Evolutionary conservation across 139 green algal species (phyloP), one percentile per base, ranked within the genome.

Genomic region (Raphidocelis subcapitata): DNA sequence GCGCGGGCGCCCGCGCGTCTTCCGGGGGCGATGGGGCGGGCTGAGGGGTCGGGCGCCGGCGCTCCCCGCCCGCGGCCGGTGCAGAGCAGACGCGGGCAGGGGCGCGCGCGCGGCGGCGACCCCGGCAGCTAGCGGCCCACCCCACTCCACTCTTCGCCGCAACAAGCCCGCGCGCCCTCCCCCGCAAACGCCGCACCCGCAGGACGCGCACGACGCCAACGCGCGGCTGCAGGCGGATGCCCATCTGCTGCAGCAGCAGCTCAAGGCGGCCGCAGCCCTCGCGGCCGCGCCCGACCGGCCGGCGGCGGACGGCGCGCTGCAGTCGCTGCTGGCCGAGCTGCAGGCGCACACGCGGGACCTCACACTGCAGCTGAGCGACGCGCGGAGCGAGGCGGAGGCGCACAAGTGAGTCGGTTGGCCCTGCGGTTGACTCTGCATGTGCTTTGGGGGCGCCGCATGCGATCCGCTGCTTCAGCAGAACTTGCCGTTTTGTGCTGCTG

Each of bases 211-310:
- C 12, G 41, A 49, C 41, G 41, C 41, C 41, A 49, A 49, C 41
- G 41, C 41, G 41, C 8, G 12, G 41, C 41, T 56, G 37, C 24
- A 60, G 15, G 16, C 32, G 0, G 67, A 74, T 26, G 46, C 60
- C 2, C 21, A 16, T 5, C 20, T 14, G 1, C 41, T 75, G 37
- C 56, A 47, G 20, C 26, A 29, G 1, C 37, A 75, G 56, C 56
- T 75, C 24, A 33, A 67, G 26, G 14, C 18, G 4, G 37, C 41
- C 21, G 29, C 60, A n/a, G 20, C 29, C 55, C 56, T 67, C 26
- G 36, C 65, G 69, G 37, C 36, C 32, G 69, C 69, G 21, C 69
- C 56, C 5, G 57, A 67, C 36, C 64, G 29, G 56, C 56, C 37
- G 21, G 29, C 69, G 24, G 18, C 65, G 16, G 69, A 75, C 41